Percentiles rank a stretch among this genome's conserved stretches.
phyloP scores from a whole-genome alignment of 2,329 filamentous ascomycete genomes.

The Epichloe sibirici region DNA sequence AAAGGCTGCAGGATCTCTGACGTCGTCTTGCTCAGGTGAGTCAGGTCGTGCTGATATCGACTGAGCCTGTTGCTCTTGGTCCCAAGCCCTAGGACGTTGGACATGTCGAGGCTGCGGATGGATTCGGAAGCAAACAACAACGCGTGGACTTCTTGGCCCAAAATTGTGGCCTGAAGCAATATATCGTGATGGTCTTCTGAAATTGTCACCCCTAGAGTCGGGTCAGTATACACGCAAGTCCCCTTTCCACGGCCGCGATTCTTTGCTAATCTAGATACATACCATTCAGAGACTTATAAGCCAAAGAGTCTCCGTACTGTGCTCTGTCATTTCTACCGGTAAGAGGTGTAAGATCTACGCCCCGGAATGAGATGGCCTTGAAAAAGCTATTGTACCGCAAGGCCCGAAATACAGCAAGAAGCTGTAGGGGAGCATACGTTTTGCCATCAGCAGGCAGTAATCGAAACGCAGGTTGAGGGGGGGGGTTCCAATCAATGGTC shows the following conservation, averaged over 20 bases:
- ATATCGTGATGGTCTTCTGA: conserved; percentile 35
- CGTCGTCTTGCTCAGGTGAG: conserved; percentile 14
- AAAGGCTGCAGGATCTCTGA: conserved; percentile 36
- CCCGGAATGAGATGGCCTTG: conserved; percentile 41
- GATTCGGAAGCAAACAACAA: conserved; percentile 43
- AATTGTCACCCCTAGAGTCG: conserved; percentile 29
- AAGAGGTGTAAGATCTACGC: conserved; percentile 35
- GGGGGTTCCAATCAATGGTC: conserved; percentile 32
- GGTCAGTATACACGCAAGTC: neutral
- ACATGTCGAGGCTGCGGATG: conserved; percentile 41
- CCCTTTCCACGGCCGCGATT: neutral
- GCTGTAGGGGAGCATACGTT: conserved; percentile 36
- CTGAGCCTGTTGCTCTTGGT: conserved; percentile 11
- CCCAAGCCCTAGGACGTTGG: conserved; percentile 26
- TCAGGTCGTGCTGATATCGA: conserved; percentile 13
- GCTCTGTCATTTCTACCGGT: conserved; percentile 29
- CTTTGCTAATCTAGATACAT: conserved; percentile 8
- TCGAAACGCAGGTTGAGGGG: conserved; percentile 40
- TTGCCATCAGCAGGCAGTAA: conserved; percentile 30
- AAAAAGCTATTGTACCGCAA: conserved; percentile 48
- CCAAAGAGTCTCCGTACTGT: conserved; percentile 32
- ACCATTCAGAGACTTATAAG: conserved; percentile 42
- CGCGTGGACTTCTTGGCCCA: conserved; percentile 45
- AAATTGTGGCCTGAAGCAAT: conserved; percentile 35
- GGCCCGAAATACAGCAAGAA: conserved; percentile 44